These are phyloP conservation scores for Starmerella lactis-condensi DNA, from an alignment of 805 yeast species.

Conservation along the genomic window DNA sequence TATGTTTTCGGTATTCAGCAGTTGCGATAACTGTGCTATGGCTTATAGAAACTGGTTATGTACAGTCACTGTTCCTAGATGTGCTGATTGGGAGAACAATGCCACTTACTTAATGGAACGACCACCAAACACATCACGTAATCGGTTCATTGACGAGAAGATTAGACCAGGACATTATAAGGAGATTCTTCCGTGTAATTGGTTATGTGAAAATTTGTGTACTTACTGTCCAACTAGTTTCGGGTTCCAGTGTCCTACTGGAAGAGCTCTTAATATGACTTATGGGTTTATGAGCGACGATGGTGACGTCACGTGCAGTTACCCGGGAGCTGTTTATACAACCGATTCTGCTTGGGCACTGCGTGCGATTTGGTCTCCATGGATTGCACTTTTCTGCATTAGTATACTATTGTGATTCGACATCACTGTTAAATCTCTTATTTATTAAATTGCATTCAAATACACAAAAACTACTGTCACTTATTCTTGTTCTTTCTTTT, in stretches of 20 bases:
- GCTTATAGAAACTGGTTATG: conserved; percentile 81
- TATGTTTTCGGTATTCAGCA: conserved; percentile 50
- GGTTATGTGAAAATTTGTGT: conserved; percentile 59
- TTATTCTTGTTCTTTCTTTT: background rate
- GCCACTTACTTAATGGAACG: conserved; percentile 28
- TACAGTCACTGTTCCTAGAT: conserved; percentile 71
- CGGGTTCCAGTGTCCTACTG: conserved; percentile 54
- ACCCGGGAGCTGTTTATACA: conserved; percentile 23
- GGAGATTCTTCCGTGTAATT: conserved; percentile 75
- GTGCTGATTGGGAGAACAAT: conserved; percentile 31
- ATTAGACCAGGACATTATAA: conserved; percentile 44
- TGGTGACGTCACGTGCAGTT: conserved; percentile 23
- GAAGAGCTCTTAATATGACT: conserved; percentile 10
- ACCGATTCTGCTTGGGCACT: conserved; percentile 8
- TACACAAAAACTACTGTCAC: too few species aligned
- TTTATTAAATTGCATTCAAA: too few species aligned
- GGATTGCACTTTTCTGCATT: background rate
- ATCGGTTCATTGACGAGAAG: conserved; percentile 34
- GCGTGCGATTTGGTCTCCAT: background rate
- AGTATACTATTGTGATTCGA: background rate
- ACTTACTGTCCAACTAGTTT: conserved; percentile 68
- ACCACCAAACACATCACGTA: conserved; percentile 37
- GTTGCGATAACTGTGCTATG: conserved; percentile 52
- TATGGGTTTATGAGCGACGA: conserved; percentile 19
- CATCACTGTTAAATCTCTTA: too few species aligned